Evolutionary conservation across 2,329 filamentous ascomycete genomes (phyloP), one percentile per base, ranked within the genome.

Genomic region (Karstenula rhodostoma): DNA sequence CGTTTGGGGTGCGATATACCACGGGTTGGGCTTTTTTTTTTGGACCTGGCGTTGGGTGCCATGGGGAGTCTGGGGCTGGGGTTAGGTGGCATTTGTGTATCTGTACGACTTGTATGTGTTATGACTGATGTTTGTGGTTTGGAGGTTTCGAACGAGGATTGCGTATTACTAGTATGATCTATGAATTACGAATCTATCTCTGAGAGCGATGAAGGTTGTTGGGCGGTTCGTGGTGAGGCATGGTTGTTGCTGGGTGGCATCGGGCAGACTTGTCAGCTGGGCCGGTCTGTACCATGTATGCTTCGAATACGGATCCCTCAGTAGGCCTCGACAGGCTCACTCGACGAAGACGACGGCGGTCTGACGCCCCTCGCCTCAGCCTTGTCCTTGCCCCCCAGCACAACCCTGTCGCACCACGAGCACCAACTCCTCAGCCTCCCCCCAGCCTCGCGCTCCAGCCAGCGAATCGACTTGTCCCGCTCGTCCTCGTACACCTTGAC

Each of bases 341-440:
- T 29, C 27, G 4, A 4, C 27, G 27, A 4, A 29, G 27, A 29
- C 27, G 65, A 69, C 22, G 46, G 22, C 9, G 65, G 67, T 35
- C 69, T 56, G 10, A 29, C 37, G 2, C 71, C 68, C 46, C 51
- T 57, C 22, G 55, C 54, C 37, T 65, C 64, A 7, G 62, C 69
- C 33, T 63, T 59, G 37, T 87, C 86, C 60, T 78, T 78, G 54
- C 78, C 78, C 13, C 88, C 84, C 0, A 89, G 89, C 55, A 96
- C 87, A 3, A 93, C 89, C 62, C 93, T 84, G 76, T 85, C 87
- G 76, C 94, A 98, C 94, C 94, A 97, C 0, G 91, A 92, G 77
- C 94, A 98, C 92, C 93, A 97, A 73, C 91, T 93, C 62, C 94
- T 85, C 58, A 88, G 83, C 51, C 80, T 78, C 0, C 92, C 91